Evolutionary conservation across 768 basidiomycete species (phyloP).

Genomic region (Clitopilus hobsonii): DNA sequence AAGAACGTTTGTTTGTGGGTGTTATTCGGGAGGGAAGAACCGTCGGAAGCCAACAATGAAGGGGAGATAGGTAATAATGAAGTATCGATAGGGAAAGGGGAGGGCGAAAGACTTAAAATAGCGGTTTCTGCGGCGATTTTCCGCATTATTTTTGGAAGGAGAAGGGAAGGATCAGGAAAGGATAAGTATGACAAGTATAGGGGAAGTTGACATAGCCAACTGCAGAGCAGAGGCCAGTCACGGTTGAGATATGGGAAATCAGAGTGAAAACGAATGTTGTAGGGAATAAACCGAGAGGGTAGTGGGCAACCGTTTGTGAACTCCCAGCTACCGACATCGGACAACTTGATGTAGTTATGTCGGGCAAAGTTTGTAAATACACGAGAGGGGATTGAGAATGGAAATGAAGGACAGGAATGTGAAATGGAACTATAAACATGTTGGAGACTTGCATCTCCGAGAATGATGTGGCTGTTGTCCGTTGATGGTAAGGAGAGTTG

Average conservation of each 20-base stretch:
- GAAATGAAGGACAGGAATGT: background rate
- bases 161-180: background rate
- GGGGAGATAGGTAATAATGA: background rate
- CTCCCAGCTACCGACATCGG: background rate
- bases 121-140: background rate
- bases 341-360: background rate
- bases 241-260: background rate
- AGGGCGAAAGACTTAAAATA: background rate
- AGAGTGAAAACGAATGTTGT: background rate
- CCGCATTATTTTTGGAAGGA: background rate
- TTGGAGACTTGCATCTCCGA: background rate
- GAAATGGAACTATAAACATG: background rate
- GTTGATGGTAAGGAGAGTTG: background rate
- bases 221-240: background rate
- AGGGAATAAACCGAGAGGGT: background rate
- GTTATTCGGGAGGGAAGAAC: background rate
- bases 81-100: background rate
- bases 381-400: background rate
- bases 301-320: background rate
- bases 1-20: background rate
- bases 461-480: background rate
- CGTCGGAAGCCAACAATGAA: background rate
- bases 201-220: background rate
- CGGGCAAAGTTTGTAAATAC: background rate
- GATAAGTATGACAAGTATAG: background rate